These are phyloP conservation scores for Berberis vulgaris DNA, from an alignment of 164 flowering plant species.

Conservation along the genomic window DNA sequence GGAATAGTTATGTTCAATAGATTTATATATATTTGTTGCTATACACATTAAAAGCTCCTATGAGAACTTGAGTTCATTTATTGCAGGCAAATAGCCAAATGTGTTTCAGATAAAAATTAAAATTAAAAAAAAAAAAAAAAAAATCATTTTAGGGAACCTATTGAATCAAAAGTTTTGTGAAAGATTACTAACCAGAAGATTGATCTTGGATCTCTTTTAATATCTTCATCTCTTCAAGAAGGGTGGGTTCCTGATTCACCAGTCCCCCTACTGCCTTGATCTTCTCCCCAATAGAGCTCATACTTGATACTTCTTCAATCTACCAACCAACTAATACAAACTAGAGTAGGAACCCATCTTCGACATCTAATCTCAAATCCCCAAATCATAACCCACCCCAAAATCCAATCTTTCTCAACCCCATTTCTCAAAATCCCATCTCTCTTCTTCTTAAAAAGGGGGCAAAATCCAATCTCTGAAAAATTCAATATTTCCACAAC, in stretches of 20 bases:
- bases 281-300: slow-evolving; percentile 44
- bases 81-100: too few relatives aligned
- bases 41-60: too few relatives aligned
- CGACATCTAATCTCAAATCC: neutral
- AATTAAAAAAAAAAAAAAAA: too few relatives aligned
- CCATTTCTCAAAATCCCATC: neutral
- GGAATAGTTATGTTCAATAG: too few relatives aligned
- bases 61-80: too few relatives aligned
- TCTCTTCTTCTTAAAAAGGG: slow-evolving; percentile 5
- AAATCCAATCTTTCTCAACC: too few relatives aligned
- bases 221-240: slow-evolving; percentile 75
- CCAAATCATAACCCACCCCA: too few relatives aligned
- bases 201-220: slow-evolving; percentile 75
- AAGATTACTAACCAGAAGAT: slow-evolving; percentile 40
- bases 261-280: slow-evolving; percentile 30
- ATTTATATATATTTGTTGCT: too few relatives aligned
- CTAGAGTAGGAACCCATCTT: slow-evolving; percentile 11
- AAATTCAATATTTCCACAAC: slow-evolving; percentile 6
- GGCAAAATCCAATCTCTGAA: neutral
- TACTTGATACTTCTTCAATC: neutral
- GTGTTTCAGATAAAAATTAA: too few relatives aligned
- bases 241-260: slow-evolving; percentile 22
- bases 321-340: slow-evolving; percentile 2
- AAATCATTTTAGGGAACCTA: too few relatives aligned
- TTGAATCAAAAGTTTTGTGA: too few relatives aligned